Conservation (phyloP, 1,139 yeast genomes). For the Wickerhamomyces sp. region DNA sequence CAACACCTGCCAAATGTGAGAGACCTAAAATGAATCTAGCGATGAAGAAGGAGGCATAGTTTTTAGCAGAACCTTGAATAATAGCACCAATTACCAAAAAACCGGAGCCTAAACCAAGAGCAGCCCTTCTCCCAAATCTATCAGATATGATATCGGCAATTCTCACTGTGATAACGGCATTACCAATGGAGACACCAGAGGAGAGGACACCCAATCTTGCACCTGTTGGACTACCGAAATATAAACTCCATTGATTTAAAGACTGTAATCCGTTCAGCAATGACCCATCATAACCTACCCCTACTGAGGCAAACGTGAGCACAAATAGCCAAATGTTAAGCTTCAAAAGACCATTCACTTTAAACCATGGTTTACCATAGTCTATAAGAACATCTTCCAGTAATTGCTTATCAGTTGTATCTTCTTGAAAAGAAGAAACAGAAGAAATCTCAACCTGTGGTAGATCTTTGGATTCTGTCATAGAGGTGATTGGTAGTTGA, state of each 20-base stretch:
- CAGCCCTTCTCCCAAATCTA: neutral
- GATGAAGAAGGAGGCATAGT: conserved; percentile 30
- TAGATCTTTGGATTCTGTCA: too few relatives aligned
- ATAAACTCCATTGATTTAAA: conserved; percentile 13
- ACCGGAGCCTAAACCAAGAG: conserved; percentile 32
- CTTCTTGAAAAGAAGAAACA: too few relatives aligned
- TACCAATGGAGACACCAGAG: conserved; percentile 47
- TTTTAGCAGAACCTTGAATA: conserved; percentile 35
- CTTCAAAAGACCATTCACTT: conserved; percentile 1
- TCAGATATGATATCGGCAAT: neutral
- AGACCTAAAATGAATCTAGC: conserved; percentile 32
- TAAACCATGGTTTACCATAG: conserved; percentile 4
- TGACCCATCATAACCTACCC: conserved; percentile 45
- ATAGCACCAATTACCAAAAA: conserved; percentile 40
- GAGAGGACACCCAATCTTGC: conserved; percentile 37
- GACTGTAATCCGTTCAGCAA: conserved; percentile 45
- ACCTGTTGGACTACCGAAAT: conserved; percentile 36
- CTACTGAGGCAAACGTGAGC: conserved; percentile 38
- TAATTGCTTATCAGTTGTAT: too few relatives aligned
- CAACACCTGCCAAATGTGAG: conserved; percentile 27
- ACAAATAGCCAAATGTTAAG: conserved; percentile 27
- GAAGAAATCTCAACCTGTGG: too few relatives aligned
- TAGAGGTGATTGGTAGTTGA: too few relatives aligned
- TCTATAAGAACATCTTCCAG: too few relatives aligned
- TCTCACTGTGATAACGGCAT: neutral